A percentile compares a stretch with the other conserved stretches of the same genome.
These are phyloP conservation scores for Penicillium olsonii DNA, from an alignment of 2,329 filamentous ascomycete species.

Conservation along the genomic window DNA sequence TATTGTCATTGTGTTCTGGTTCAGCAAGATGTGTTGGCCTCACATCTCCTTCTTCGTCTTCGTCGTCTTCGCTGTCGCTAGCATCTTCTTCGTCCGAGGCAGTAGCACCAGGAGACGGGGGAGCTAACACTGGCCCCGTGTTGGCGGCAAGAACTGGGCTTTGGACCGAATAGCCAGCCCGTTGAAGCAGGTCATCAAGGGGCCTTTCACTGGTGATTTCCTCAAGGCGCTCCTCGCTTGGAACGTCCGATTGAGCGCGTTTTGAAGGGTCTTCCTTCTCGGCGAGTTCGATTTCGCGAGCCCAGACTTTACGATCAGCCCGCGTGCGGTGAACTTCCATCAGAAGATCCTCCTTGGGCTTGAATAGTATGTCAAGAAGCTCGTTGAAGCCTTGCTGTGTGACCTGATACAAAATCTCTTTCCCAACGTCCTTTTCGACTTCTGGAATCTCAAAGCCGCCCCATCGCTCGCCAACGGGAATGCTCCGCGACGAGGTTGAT, in stretches of 20 bases:
- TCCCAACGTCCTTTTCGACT: conserved; percentile 78
- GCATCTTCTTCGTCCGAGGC: conserved; percentile 21
- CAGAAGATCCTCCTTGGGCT: conserved; percentile 73
- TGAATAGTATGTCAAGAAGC: conserved; percentile 83
- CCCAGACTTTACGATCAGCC: conserved; percentile 59
- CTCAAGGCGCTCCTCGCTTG: conserved; percentile 25
- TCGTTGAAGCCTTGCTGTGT: conserved; percentile 94
- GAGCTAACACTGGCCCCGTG: conserved; percentile 25
- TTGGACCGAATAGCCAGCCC: conserved; percentile 42
- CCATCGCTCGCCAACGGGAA: conserved; percentile 69
- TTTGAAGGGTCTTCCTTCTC: conserved; percentile 33
- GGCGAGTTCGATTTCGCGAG: conserved; percentile 44
- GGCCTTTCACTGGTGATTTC: conserved; percentile 30
- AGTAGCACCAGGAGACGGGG: conserved; percentile 23
- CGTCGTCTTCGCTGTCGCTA: conserved; percentile 22
- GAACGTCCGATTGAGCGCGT: conserved; percentile 20
- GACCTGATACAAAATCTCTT: conserved; percentile 86
- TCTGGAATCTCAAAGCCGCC: conserved; percentile 77
- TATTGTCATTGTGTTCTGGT: conserved; percentile 17
- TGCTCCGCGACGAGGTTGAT: conserved; percentile 70
- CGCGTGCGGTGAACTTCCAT: conserved; percentile 67
- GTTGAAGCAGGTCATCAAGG: conserved; percentile 46
- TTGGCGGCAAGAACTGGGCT: conserved; percentile 24
- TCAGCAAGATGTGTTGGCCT: conserved; percentile 27
- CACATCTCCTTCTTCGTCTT: conserved; percentile 16